phyloP scores from a whole-genome alignment of 75 land plant species.

The Pseudotsuga menziesii region DNA sequence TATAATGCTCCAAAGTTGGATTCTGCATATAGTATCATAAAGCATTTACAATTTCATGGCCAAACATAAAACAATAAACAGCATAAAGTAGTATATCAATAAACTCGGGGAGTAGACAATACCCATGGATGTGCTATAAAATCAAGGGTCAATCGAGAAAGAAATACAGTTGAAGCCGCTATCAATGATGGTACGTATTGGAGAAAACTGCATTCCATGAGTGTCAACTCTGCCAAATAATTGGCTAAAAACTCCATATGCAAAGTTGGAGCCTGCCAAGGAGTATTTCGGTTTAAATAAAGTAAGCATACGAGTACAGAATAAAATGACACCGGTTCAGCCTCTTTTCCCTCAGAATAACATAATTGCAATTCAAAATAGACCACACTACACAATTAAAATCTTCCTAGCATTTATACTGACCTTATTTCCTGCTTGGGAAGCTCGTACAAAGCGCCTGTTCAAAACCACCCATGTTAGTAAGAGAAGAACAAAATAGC shows the following conservation, averaged over 20 bases:
- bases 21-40: conserved; percentile 30
- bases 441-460: conserved; percentile 11
- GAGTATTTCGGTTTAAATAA: background rate
- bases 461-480: background rate
- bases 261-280: conserved; percentile 37
- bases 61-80: background rate
- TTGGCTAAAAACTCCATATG: conserved; percentile 44
- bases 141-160: conserved; percentile 51
- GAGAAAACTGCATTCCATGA: conserved; percentile 53
- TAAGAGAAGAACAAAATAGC: background rate
- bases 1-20: conserved; percentile 23
- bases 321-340: background rate
- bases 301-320: background rate
- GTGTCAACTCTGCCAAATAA: conserved; percentile 59
- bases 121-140: conserved; percentile 68
- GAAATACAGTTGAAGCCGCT: conserved; percentile 72
- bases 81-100: background rate
- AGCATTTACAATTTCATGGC: background rate
- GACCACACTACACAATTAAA: background rate
- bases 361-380: background rate
- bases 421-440: conserved; percentile 3
- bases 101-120: background rate
- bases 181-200: conserved; percentile 57
- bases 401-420: background rate
- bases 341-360: background rate